These are phyloP conservation scores for Castanea sativa DNA, from an alignment of 306 rosid genomes.

Conservation along the genomic window DNA sequence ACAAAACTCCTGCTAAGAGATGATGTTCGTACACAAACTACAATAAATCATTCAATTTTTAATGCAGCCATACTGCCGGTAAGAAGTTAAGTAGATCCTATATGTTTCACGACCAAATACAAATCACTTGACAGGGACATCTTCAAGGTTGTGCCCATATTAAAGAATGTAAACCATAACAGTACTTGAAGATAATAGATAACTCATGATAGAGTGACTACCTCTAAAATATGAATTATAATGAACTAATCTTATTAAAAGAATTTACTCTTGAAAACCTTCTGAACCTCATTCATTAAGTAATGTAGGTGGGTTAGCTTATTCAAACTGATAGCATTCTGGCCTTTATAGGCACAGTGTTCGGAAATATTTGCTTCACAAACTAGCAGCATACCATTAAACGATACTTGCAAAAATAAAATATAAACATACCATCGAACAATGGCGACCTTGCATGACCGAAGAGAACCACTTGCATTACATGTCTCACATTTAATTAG, in stretches of 20 bases:
- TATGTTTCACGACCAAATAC: neutral
- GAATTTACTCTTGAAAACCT: neutral
- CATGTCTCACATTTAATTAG: constrained; percentile 67
- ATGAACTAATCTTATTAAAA: neutral
- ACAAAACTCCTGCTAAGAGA: neutral
- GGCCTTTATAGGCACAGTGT: neutral
- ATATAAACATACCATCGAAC: constrained; percentile 67
- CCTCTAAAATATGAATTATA: neutral
- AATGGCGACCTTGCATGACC: constrained; percentile 51
- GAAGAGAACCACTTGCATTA: constrained; percentile 72
- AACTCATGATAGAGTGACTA: neutral
- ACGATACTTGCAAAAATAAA: too few species aligned
- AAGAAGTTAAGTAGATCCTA: neutral
- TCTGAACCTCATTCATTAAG: neutral
- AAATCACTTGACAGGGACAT: neutral
- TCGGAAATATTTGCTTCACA: constrained; percentile 3
- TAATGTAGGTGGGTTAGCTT: neutral
- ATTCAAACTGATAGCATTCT: neutral
- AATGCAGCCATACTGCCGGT: neutral
- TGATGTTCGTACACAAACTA: neutral
- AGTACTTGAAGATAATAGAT: neutral
- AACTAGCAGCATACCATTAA: neutral
- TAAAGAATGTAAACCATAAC: neutral
- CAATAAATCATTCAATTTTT: neutral
- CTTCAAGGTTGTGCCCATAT: neutral